Conservation (phyloP, 768 basidiomycete species). For the Lyophyllum shimeji region DNA sequence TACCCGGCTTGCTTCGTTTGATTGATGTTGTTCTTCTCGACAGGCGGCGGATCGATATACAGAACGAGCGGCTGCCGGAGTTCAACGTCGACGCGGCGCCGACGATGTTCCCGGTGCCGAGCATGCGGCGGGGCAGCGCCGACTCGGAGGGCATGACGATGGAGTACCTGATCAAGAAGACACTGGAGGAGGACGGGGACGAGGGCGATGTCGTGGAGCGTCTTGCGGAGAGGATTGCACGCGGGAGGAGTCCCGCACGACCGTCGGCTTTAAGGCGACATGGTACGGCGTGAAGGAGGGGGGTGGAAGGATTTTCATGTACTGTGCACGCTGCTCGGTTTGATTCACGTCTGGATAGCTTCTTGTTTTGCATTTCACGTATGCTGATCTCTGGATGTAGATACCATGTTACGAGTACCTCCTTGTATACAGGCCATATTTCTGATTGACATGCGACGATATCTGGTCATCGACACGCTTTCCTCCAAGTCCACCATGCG, state of each 20-base stretch:
- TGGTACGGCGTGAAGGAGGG: constrained; percentile 46
- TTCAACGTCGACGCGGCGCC: constrained; percentile 40
- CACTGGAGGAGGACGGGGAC: constrained; percentile 60
- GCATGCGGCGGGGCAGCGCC: constrained; percentile 51
- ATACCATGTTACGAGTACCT: neutral
- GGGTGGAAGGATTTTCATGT: neutral
- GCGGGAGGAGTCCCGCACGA: constrained; percentile 44
- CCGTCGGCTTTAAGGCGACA: constrained; percentile 61
- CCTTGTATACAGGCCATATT: neutral
- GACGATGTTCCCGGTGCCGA: constrained; percentile 59
- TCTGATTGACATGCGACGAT: neutral
- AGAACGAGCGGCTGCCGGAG: constrained; percentile 73
- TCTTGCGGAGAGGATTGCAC: constrained; percentile 63
- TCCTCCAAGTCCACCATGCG: neutral
- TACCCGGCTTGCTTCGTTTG: neutral
- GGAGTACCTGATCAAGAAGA: constrained; percentile 65
- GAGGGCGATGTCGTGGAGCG: constrained; percentile 55
- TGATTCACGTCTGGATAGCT: neutral
- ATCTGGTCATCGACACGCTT: neutral
- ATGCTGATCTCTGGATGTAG: neutral
- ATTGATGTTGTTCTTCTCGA: neutral
- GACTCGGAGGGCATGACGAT: constrained; percentile 50
- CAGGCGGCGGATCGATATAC: constrained; percentile 70
- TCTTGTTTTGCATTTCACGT: neutral
- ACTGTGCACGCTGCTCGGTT: neutral